phyloP scores from a whole-genome alignment of 805 yeast species.

The Teunomyces stri region DNA sequence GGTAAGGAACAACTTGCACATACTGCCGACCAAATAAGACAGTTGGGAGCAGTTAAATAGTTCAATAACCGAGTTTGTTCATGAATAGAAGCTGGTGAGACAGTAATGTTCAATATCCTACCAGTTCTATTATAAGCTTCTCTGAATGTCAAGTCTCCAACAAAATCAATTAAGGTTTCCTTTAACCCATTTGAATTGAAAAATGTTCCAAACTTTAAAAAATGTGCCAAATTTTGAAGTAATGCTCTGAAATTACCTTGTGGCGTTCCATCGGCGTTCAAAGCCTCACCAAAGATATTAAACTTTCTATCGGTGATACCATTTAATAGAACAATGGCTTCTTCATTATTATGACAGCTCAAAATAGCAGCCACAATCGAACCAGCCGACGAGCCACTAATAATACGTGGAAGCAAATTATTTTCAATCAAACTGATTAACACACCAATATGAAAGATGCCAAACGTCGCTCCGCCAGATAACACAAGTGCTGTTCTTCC shows the following conservation, averaged over 20 bases:
- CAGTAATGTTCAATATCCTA: conserved; percentile 88
- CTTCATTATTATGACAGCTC: conserved; percentile 76
- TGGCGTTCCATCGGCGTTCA: conserved; percentile 45
- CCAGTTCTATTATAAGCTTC: conserved; percentile 96
- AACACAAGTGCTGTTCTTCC: conserved; percentile 95
- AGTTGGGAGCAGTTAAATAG: conserved; percentile 78
- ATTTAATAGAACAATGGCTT: conserved; percentile 54
- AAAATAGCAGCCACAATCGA: conserved; percentile 89
- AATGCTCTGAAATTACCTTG: conserved; percentile 45
- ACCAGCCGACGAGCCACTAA: conserved; percentile 95
- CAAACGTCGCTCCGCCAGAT: conserved; percentile 95
- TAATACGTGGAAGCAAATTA: conserved; percentile 76
- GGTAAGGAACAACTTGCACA: conserved; percentile 96
- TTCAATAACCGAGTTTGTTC: conserved; percentile 87
- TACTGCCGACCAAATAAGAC: conserved; percentile 82
- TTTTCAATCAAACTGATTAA: conserved; percentile 72
- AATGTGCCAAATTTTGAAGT: conserved; percentile 40
- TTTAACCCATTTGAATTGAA: conserved; percentile 73
- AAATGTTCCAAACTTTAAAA: conserved; percentile 86
- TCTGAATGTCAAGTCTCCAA: conserved; percentile 89
- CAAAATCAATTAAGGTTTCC: conserved; percentile 68
- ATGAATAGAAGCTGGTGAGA: conserved; percentile 84
- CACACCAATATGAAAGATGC: conserved; percentile 90
- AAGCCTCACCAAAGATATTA: conserved; percentile 48
- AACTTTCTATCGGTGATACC: conserved; percentile 60